Conservation (phyloP, 2,329 filamentous ascomycete species). For the Westerdykella ornata region DNA sequence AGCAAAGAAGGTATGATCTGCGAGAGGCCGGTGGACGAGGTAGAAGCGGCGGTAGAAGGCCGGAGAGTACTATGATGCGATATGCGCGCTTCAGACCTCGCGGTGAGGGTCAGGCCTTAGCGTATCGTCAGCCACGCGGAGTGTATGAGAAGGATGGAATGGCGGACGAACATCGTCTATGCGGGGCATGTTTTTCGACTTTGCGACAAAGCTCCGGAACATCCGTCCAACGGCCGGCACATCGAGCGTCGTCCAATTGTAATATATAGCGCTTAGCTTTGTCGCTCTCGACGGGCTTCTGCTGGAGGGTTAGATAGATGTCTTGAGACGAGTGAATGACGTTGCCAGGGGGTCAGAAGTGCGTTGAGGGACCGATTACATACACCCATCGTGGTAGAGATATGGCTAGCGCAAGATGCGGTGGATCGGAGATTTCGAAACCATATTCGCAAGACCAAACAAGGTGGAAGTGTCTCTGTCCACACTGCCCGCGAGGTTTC, state of each 20-base stretch:
- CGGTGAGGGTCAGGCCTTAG: slow-evolving; percentile 43
- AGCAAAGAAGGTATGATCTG: slow-evolving; percentile 38
- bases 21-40: slow-evolving; percentile 28
- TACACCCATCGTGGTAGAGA: slow-evolving; percentile 33
- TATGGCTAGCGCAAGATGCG: slow-evolving; percentile 23
- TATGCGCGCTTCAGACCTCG: slow-evolving; percentile 43
- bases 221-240: slow-evolving; percentile 78
- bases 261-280: slow-evolving; percentile 80
- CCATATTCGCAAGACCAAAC: slow-evolving; percentile 29
- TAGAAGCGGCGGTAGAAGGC: slow-evolving; percentile 39
- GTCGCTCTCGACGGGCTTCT: slow-evolving; percentile 50
- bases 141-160: slow-evolving; percentile 5
- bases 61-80: slow-evolving; percentile 39
- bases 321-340: slow-evolving; percentile 20
- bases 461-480: slow-evolving; percentile 12
- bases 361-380: slow-evolving; percentile 8
- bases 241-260: slow-evolving; percentile 78
- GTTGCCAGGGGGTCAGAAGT: slow-evolving; percentile 15
- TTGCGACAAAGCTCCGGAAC: slow-evolving; percentile 88
- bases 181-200: slow-evolving; percentile 85
- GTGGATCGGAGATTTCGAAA: slow-evolving; percentile 13
- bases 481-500: slow-evolving; percentile 7
- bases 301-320: slow-evolving; percentile 22
- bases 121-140: slow-evolving; percentile 9
- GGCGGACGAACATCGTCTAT: slow-evolving; percentile 64